Evolutionary conservation across 2,329 filamentous ascomycete genomes (phyloP).

Genomic region (Myriosclerotinia scirpicola): DNA sequence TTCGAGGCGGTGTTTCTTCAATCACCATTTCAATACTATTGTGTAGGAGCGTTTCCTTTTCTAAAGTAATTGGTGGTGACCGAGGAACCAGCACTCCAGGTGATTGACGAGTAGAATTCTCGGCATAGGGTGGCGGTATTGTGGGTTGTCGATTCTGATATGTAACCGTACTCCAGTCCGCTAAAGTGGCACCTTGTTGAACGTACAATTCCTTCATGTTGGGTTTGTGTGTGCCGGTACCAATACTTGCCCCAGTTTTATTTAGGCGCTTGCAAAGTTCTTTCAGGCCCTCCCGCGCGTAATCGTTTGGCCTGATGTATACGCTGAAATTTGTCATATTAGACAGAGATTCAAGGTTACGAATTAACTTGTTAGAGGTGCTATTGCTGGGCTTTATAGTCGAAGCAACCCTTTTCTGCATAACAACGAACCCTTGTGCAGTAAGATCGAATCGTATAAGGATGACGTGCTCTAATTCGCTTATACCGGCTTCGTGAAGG

Average conservation of each 20-base stretch:
- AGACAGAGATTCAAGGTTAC: background rate
- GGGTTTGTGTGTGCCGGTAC: background rate
- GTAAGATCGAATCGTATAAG: background rate
- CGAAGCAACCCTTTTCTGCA: background rate
- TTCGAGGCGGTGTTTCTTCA: background rate
- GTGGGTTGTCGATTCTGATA: background rate
- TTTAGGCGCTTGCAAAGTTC: background rate
- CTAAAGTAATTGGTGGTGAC: background rate
- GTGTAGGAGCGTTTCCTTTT: background rate
- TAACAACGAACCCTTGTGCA: background rate
- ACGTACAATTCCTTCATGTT: background rate
- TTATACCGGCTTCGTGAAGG: background rate
- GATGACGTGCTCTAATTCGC: background rate
- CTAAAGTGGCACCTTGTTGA: too few species aligned
- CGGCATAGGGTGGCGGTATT: background rate
- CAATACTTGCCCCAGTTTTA: background rate
- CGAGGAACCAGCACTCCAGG: background rate
- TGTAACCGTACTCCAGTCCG: too few species aligned
- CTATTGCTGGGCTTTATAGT: background rate
- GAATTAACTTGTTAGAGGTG: background rate
- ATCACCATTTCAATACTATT: background rate
- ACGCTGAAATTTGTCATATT: background rate
- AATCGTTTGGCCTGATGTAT: background rate
- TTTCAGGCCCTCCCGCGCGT: background rate
- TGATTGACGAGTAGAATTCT: background rate